Conservation (phyloP, 768 basidiomycete genomes). For the Mycena indigotica region DNA sequence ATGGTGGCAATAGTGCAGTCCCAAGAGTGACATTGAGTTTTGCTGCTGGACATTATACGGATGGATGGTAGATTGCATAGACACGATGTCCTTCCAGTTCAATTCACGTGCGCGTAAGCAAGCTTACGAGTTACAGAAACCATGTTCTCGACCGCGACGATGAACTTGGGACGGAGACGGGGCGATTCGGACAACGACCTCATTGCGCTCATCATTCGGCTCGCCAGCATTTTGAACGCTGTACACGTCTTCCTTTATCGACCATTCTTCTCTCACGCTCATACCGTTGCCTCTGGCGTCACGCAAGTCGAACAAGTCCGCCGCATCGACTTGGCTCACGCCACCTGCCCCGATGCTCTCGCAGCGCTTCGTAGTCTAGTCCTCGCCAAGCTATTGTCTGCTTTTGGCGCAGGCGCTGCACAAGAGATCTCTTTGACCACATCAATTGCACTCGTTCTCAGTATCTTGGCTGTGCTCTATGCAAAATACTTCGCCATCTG, state of each 20-base stretch:
- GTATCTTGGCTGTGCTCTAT: background rate
- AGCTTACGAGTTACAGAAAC: no score
- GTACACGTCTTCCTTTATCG: background rate
- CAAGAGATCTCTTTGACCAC: background rate
- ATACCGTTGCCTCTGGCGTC: no score
- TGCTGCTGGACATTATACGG: background rate
- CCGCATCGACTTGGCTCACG: background rate
- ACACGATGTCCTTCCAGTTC: no score
- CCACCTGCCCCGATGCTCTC: background rate
- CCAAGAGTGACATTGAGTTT: constrained; percentile 11
- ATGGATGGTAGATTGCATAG: background rate
- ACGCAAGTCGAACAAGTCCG: no score
- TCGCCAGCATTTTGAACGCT: background rate
- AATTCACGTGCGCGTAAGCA: no score
- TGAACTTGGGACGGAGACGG: no score
- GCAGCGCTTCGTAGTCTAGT: background rate
- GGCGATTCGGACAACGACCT: background rate
- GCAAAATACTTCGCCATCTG: background rate
- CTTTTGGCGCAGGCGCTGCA: no score
- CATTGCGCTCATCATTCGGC: background rate
- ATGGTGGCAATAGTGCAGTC: background rate
- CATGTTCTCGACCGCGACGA: no score
- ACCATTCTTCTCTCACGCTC: background rate
- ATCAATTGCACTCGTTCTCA: background rate
- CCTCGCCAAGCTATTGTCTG: background rate